Conservation (phyloP, 2,329 filamentous ascomycete species). For the Drechslerella stenobrocha region DNA sequence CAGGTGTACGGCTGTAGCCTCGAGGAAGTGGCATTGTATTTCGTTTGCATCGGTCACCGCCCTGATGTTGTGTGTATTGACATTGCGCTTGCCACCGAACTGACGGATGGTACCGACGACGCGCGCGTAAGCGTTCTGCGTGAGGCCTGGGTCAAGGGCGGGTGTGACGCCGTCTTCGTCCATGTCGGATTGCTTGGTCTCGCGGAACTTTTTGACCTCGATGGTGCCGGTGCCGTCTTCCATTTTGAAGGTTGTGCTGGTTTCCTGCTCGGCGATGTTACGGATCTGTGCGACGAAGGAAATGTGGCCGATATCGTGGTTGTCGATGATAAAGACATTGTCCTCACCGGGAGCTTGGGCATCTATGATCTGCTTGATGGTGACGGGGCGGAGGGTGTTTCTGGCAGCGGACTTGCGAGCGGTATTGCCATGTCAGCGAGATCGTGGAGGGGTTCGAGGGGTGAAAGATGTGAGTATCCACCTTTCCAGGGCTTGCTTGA, state of each 20-base stretch:
- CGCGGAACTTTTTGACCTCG: slow-evolving; percentile 81
- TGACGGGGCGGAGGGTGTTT: slow-evolving; percentile 84
- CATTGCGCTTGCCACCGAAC: slow-evolving; percentile 79
- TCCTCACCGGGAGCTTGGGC: slow-evolving; percentile 74
- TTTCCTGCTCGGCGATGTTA: slow-evolving; percentile 79
- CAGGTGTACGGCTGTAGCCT: slow-evolving; percentile 85
- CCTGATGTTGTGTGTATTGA: slow-evolving; percentile 78
- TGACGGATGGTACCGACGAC: slow-evolving; percentile 82
- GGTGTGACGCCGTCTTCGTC: slow-evolving; percentile 55
- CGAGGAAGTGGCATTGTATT: slow-evolving; percentile 86
- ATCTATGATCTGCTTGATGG: slow-evolving; percentile 90
- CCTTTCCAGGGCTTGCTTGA: slow-evolving; percentile 52
- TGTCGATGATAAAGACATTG: slow-evolving; percentile 82
- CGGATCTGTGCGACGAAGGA: slow-evolving; percentile 91
- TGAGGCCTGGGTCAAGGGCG: slow-evolving; percentile 62
- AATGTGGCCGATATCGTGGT: slow-evolving; percentile 68
- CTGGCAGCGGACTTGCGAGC: slow-evolving; percentile 24
- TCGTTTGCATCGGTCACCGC: slow-evolving; percentile 85
- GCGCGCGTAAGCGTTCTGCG: slow-evolving; percentile 77
- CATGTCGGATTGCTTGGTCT: slow-evolving; percentile 63
- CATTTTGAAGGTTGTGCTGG: slow-evolving; percentile 87
- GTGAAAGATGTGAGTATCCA: slow-evolving; percentile 12
- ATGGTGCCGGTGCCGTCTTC: slow-evolving; percentile 93
- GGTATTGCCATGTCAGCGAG: not conserved
- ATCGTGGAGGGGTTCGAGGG: not conserved